Conservation (phyloP, 148 eudicot genomes). For the Cornus kousa region DNA sequence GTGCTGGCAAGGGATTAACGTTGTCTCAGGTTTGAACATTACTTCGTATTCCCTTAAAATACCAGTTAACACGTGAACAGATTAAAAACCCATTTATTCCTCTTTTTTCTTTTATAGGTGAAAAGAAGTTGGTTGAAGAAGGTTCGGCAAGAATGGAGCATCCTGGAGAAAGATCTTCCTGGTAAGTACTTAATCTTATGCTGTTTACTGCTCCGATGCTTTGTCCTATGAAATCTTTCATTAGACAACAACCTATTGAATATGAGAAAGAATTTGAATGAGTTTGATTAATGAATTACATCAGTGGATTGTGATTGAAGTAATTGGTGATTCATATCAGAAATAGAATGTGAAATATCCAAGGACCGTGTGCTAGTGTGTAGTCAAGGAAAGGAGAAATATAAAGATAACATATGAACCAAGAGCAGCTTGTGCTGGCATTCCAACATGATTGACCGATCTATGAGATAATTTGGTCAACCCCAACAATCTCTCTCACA, state of each 20-base stretch:
- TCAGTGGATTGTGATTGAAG: background rate
- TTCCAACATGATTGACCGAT: too few species aligned
- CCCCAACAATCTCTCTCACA: too few species aligned
- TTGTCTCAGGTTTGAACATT: conserved; percentile 48
- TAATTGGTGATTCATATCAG: too few species aligned
- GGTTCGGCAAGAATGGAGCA: conserved; percentile 94
- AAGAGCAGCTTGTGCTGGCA: too few species aligned
- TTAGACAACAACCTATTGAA: background rate
- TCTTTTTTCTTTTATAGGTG: conserved; percentile 40
- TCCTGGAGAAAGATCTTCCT: conserved; percentile 85
- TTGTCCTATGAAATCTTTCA: background rate
- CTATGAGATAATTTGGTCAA: too few species aligned
- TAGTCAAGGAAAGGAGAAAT: too few species aligned
- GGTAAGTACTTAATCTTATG: conserved; percentile 30
- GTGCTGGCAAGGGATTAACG: conserved; percentile 42
- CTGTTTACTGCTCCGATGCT: background rate
- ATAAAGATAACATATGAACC: too few species aligned
- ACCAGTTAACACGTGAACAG: background rate
- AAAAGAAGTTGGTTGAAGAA: conserved; percentile 77
- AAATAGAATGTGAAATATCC: too few species aligned
- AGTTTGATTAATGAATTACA: background rate
- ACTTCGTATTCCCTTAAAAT: background rate
- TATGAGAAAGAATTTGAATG: background rate
- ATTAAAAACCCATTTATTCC: background rate
- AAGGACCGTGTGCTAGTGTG: too few species aligned